Percentiles rank a stretch among this genome's conserved stretches.
Conservation (phyloP, 331 rosid species). For the Telfairia occidentalis region DNA sequence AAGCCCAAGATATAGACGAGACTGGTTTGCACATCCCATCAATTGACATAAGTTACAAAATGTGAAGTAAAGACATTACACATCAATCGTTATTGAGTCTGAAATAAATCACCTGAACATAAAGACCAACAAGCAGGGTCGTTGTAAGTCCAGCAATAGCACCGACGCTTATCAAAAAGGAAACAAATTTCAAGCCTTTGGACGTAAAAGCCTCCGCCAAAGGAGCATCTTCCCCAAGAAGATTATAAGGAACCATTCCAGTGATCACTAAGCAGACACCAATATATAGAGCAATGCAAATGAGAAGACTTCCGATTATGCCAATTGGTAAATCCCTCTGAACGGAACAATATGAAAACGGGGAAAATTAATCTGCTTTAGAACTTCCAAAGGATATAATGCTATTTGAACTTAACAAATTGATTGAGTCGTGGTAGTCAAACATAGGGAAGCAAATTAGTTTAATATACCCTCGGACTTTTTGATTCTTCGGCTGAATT, state of each 20-base stretch:
- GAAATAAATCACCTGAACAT: conserved; percentile 70
- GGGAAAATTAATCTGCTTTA: conserved; percentile 1
- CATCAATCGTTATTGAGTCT: conserved; percentile 17
- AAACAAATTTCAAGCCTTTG: conserved; percentile 74
- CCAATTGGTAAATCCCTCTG: conserved; percentile 97
- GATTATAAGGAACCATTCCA: conserved; percentile 85
- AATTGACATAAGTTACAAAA: conserved; percentile 19
- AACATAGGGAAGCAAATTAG: conserved; percentile 18
- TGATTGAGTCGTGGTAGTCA: background rate
- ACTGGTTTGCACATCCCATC: conserved; percentile 41
- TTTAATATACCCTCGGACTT: conserved; percentile 62
- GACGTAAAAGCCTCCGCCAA: conserved; percentile 87
- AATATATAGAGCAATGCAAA: conserved; percentile 66
- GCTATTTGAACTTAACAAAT: background rate
- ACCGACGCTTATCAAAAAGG: conserved; percentile 75
- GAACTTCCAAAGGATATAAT: background rate
- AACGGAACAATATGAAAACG: conserved; percentile 15
- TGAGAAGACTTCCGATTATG: conserved; percentile 81
- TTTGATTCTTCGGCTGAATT: conserved; percentile 98
- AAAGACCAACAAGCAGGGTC: conserved; percentile 89
- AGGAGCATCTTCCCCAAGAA: conserved; percentile 92
- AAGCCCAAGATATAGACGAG: conserved; percentile 95
- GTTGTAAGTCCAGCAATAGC: conserved; percentile 98
- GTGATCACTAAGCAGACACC: conserved; percentile 93
- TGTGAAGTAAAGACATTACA: conserved; percentile 16